Percentiles rank a stretch among this genome's conserved stretches.
Evolutionary conservation across 768 basidiomycete species (phyloP).

Genomic region (Porphyrellus cyaneotinctus): DNA sequence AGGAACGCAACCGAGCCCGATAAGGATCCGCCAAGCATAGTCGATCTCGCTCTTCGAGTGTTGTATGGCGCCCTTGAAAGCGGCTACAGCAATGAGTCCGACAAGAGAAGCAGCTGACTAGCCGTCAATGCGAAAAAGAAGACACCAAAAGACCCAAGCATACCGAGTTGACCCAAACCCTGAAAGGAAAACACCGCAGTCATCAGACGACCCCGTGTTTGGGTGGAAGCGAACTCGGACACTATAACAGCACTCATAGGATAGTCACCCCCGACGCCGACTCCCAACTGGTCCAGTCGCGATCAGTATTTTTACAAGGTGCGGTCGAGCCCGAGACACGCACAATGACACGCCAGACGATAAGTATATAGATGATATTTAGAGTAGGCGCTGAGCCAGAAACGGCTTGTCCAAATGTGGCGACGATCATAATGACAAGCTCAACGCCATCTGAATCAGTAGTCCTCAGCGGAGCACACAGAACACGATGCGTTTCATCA

Average conservation of each 20-base stretch:
- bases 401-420: neutral
- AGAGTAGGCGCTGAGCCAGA: neutral
- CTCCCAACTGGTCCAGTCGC: neutral
- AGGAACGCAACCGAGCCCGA: neutral
- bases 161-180: neutral
- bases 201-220: neutral
- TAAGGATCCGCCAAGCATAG: neutral
- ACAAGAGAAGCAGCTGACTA: neutral
- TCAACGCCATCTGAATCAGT: neutral
- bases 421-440: neutral
- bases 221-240: neutral
- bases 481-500: neutral
- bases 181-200: neutral
- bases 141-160: neutral
- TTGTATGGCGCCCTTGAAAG: neutral
- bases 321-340: neutral
- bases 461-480: neutral
- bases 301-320: neutral
- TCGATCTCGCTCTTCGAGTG: neutral
- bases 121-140: neutral
- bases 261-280: neutral
- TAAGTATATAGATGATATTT: neutral
- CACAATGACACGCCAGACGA: neutral
- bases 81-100: neutral
- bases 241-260: neutral